Base-by-base conservation (phyloP, 2,329 filamentous ascomycete genomes). In the Aureobasidium sp. region DNA sequence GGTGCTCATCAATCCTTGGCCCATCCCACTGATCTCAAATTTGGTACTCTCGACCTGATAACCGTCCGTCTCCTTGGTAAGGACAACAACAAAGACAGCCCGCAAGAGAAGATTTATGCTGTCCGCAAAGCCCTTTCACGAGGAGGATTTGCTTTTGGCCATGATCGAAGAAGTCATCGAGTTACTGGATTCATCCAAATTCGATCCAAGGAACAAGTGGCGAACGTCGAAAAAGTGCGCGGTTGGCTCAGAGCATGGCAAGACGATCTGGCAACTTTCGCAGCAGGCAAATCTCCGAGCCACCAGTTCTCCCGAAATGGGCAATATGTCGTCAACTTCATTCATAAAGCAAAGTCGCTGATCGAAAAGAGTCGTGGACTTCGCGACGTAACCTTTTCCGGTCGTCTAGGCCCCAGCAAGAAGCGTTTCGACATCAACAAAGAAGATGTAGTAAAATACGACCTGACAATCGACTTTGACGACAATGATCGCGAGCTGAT, bases 91-190 rank as follows among this genome's bases (percentile, higher is more conserved):
- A 66, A 58, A 66, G 1, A 70, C 72, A 23, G 17, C 26, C 73
- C 13, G 62, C 70, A n/a, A 48, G 66, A 15, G 63, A 67, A 17
- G 71, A 81, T 9, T 73, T 91, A 5, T 89, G 88, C 89, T 4
- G 84, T 91, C 7, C 87, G 91, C 66, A 83, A 83, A 62, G 82
- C 86, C 9, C 71, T 93, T 8, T 72, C 80, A 27, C 77, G 80
- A 44, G 81, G 86, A 63, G 84, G 86, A 9, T 78, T 85, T 59
- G 83, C 79, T 32, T 89, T 91, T 69, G 78, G 79, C 65, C 82
- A 70, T n/a, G 78, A 81, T 64, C 66, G 64, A 72, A 79, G 73
- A 68, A 81, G 65, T 71, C 80, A 73, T 73, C 80, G 73, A 70
- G 71, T 78, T 69, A 84, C 74, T 68, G 81, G 74, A 72, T 82